Evolutionary conservation across 352 stramenopile species (phyloP), one percentile per base, ranked within the genome.

Genomic region (Saprolegnia diclina): DNA sequence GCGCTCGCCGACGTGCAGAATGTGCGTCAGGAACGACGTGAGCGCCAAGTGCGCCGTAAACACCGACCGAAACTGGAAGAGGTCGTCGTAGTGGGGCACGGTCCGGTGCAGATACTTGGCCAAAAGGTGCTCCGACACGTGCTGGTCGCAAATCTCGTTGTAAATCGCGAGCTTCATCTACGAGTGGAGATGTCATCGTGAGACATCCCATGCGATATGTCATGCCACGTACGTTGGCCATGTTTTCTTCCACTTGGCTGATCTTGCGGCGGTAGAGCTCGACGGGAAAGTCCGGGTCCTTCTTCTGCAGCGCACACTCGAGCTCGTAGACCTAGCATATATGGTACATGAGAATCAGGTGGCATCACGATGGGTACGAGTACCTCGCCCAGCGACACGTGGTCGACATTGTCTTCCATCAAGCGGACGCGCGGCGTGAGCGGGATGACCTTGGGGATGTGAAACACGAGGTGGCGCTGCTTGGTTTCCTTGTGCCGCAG

Each of bases 361-460:
- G 16, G 18, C 19, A n/a, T 16, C 56, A 16, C 52, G 13, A 19
- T 42, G 3, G 35, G 1, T 4, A 4, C 24, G 35, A 4, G 3
- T 62, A 83, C 76, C 63, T 96, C 88, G 37, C 85, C 86, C 4
- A 96, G 78, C 26, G 87, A 94, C 29, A 95, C 80, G 67, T 92
- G 90, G 67, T 93, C 81, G 11, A 82, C 75, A 48, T 89, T 83
- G 72, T 97, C 91, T 48, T 96, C 86, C 16, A 95, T 75, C 54
- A 97, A 71, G 9, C 89, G 81, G 16, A 97, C 87, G 3, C 92
- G 87, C 24, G 91, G 90, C 29, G 92, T 97, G 35, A 98, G 86
- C 26, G 92, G 92, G 18, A 98, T 91, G 50, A 97, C 89, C 69
- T 97, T 94, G 5, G 92, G 90, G 1, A 97, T 78, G 56, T 95